Conservation (phyloP, 257 asterid genomes). For the Nicotiana attenuata region DNA sequence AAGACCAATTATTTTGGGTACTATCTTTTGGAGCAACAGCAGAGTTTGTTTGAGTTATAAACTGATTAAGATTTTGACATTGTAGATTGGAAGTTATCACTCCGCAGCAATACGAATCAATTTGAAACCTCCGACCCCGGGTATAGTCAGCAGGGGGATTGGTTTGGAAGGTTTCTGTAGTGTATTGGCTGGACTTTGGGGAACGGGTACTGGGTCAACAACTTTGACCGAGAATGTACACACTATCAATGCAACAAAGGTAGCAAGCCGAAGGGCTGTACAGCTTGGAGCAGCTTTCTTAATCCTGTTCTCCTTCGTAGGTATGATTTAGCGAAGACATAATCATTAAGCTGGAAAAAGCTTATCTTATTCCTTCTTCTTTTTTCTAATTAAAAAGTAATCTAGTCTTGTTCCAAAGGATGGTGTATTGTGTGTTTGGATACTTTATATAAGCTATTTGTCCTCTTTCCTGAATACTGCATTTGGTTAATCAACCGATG, state of each 20-base stretch:
- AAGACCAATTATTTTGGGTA: neutral
- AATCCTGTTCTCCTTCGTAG: slow-evolving; percentile 78
- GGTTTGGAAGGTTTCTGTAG: slow-evolving; percentile 96
- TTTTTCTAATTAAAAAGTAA: neutral
- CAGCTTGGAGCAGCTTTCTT: slow-evolving; percentile 74
- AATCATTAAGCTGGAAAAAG: neutral
- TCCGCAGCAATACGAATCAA: slow-evolving; percentile 56
- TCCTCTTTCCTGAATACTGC: neutral
- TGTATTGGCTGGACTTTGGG: slow-evolving; percentile 95
- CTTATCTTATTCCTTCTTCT: neutral
- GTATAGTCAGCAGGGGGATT: slow-evolving; percentile 86
- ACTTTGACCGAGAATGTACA: slow-evolving; percentile 87
- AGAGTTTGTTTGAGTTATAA: neutral
- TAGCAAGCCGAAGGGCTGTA: slow-evolving; percentile 76
- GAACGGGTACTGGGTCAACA: slow-evolving; percentile 88
- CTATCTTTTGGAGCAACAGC: neutral
- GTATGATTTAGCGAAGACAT: slow-evolving; percentile 27
- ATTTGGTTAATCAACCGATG: neutral
- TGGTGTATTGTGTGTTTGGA: neutral
- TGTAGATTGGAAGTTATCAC: slow-evolving; percentile 89
- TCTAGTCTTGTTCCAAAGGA: neutral
- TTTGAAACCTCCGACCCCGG: slow-evolving; percentile 77
- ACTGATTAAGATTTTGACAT: neutral
- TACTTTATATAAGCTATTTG: too few species aligned
- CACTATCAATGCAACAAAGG: slow-evolving; percentile 67